phyloP scores from a whole-genome alignment of 805 yeast genomes.

The Kodamaea jinghongensis region DNA sequence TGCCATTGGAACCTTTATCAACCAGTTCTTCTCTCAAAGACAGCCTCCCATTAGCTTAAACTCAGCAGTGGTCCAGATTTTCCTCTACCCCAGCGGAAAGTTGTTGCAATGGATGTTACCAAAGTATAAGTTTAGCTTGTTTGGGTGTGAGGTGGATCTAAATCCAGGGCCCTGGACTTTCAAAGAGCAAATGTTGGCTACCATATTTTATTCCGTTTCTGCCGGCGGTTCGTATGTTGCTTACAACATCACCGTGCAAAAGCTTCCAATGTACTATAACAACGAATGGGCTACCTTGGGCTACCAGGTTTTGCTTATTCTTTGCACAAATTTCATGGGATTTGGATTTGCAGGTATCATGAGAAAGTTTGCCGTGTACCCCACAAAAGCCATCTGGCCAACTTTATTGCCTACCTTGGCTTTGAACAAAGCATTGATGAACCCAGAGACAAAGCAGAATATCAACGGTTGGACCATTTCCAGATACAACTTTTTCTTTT shows the following conservation, averaged over 20 bases:
- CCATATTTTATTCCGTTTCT: constrained; percentile 41
- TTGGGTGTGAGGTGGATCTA: constrained; percentile 37
- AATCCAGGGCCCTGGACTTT: constrained; percentile 65
- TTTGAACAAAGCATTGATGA: constrained; percentile 24
- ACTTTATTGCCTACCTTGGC: constrained; percentile 27
- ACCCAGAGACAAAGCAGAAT: constrained; percentile 23
- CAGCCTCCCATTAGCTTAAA: constrained; percentile 46
- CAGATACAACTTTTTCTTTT: constrained; percentile 20
- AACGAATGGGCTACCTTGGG: constrained; percentile 30
- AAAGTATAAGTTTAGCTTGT: constrained; percentile 24
- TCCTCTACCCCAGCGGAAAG: constrained; percentile 46
- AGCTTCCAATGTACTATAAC: constrained; percentile 19
- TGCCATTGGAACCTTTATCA: constrained; percentile 52
- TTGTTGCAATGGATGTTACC: constrained; percentile 33
- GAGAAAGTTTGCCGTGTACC: constrained; percentile 44
- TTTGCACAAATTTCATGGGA: constrained; percentile 28
- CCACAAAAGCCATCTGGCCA: constrained; percentile 54
- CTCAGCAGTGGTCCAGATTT: constrained; percentile 45
- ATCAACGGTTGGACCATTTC: constrained; percentile 34
- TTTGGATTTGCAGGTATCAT: constrained; percentile 31
- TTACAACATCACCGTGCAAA: constrained; percentile 11
- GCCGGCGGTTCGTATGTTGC: constrained; percentile 21
- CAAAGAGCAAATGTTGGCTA: constrained; percentile 66
- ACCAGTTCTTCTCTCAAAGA: constrained; percentile 56
- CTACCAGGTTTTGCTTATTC: constrained; percentile 20